These are phyloP conservation scores for Trichosporon coremiiforme DNA, from an alignment of 1,284 basidiomycete genomes.

Conservation along the genomic window DNA sequence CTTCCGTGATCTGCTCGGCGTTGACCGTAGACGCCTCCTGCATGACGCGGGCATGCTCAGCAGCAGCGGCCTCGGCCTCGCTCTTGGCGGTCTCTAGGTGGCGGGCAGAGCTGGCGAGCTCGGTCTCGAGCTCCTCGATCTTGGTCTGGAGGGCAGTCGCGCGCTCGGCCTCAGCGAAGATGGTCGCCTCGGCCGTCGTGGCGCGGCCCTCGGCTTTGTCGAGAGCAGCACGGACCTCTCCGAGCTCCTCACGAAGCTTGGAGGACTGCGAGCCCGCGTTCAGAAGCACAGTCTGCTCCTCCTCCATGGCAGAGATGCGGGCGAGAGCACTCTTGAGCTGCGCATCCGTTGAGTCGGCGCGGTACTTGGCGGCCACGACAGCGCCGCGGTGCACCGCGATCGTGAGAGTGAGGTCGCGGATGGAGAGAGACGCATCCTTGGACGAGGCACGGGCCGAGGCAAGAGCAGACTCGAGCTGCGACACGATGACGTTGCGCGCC, in stretches of 20 bases:
- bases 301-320: slow-evolving; percentile 11
- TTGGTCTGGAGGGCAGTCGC: background rate
- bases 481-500: slow-evolving; percentile 8
- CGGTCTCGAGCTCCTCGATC: slow-evolving; percentile 10
- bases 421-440: slow-evolving; percentile 1
- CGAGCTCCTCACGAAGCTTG: slow-evolving; percentile 25
- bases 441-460: background rate
- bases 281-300: slow-evolving; percentile 21
- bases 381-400: slow-evolving; percentile 25
- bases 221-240: background rate
- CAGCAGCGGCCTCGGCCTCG: slow-evolving; percentile 5
- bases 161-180: slow-evolving; percentile 12
- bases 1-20: slow-evolving; percentile 5
- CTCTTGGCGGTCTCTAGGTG: slow-evolving; percentile 1
- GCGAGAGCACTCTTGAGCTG: slow-evolving; percentile 16
- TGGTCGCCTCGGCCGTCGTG: background rate
- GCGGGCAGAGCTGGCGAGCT: background rate
- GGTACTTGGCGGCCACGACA: background rate
- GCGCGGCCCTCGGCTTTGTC: background rate
- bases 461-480: slow-evolving; percentile 11
- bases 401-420: slow-evolving; percentile 19
- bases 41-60: slow-evolving; percentile 60
- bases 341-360: background rate
- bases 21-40: slow-evolving; percentile 63
- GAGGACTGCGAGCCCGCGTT: background rate